Base-by-base conservation (phyloP, 2,329 filamentous ascomycete species). In the Chaetomiaceae sp. region DNA sequence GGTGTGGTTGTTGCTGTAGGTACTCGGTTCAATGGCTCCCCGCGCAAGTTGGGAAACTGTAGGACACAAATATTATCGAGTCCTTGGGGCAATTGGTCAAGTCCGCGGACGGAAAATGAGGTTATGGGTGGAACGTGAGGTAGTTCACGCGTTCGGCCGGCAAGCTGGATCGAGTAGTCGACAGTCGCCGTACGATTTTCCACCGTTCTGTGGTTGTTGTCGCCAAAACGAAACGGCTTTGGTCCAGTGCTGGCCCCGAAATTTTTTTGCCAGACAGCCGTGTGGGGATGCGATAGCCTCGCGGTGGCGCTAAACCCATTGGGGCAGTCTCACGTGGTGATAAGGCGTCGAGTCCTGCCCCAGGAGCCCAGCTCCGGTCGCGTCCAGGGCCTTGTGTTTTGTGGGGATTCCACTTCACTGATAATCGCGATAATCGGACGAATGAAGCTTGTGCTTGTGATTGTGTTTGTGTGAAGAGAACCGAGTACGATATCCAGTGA, bases 151-250 rank as follows among this genome's bases (percentile, higher is more conserved):
- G 44, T 57, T n/a, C 56, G 55, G 44, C 43, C 55, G 53, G 55
- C 55, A 37, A 45, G 50, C 55, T 55, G 55, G 53, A 39, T 55
- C 44, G 53, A 20, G 45, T 50, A 52, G 51, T 54, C 46, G 53
- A 54, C 55, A 58, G 55, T 48, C 46, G 53, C 55, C 53, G 53
- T 52, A 34, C 55, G 55, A 55, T 54, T 54, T 54, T 51, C 53
- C 55, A 57, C 53, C 55, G 35, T 44, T 27, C 6, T 44, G 47
- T 49, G 50, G 43, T 54, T 44, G 47, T 45, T 47, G 39, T 39
- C 25, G 25, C 25, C 25, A 27, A 27, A 41, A 33, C 17, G 35
- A 10, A 38, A 48, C 48, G 41, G 40, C 37, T 41, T 47, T 10
- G 34, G 38, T 48, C 34, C 47, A 49, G 12, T 31, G 12, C n/a